Evolutionary conservation across 768 basidiomycete species (phyloP), one percentile per base, ranked within the genome.

Genomic region (Lactarius indigo): DNA sequence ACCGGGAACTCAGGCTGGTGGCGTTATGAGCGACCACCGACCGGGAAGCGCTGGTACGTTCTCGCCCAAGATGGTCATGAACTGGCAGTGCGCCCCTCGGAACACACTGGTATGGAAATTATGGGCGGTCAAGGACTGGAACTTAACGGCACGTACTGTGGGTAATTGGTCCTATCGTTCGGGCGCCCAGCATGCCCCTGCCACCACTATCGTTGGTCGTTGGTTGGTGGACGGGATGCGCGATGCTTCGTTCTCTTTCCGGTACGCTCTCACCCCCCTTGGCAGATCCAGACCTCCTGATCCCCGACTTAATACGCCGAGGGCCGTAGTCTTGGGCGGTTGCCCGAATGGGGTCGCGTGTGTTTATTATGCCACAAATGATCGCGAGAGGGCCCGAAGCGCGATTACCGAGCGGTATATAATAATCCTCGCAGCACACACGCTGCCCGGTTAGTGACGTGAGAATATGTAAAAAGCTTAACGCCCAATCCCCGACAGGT

Each of bases 401-500:
- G 39, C n/a, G 23, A 55, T 33, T 12, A 28, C 42, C 33, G 65
- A 57, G 26, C 42, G 3, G 33, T 41, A n/a, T 35, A 65, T 54
- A 52, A 59, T 57, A 44, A 56, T 47, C 15, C 59, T 41, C 41
- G 52, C 58, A 26, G 50, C 52, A 8, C 26, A 28, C 64, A 65
- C 44, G 33, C 58, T 59, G 28, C 64, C 58, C n/a, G 13, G 55
- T 26, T 18, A 33, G 62, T 67, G 66, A 67, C 66, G 66, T 67
- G 62, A 67, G 62, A 64, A 59, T 18, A 63, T 63, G 65, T 63
- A 67, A 67, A 65, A 67, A 54, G 66, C 66, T 66, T 63, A 67
- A 63, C 66, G 66, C 66, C 57, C 66, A 42, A 59, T 58, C 37
- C 39, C 47, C 47, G 50, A 54, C 61, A 55, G 57, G 66, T 37